phyloP scores from a whole-genome alignment of 2,329 filamentous ascomycete species.

The Ceratocystis lukuohia region DNA sequence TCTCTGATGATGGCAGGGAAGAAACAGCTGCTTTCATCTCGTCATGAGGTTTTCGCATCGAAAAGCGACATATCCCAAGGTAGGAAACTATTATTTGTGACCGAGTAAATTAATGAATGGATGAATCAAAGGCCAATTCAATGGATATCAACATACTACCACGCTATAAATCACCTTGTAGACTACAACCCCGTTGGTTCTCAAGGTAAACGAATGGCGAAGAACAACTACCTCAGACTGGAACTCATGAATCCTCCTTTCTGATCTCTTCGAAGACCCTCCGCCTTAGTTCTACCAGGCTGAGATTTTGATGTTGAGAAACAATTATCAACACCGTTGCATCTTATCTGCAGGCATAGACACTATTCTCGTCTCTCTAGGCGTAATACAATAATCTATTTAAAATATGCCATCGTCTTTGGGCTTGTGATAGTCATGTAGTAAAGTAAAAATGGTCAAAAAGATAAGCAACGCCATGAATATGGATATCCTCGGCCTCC shows the following conservation, averaged over 20 bases:
- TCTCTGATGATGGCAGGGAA: neutral
- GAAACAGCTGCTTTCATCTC: neutral
- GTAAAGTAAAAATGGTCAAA: slow-evolving; percentile 11
- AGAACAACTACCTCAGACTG: slow-evolving; percentile 47
- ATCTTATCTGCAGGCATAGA: neutral
- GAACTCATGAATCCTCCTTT: slow-evolving; percentile 37
- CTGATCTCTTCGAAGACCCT: slow-evolving; percentile 69
- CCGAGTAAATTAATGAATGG: neutral
- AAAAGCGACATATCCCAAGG: too few species aligned
- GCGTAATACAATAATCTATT: slow-evolving; percentile 8
- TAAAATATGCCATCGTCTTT: slow-evolving; percentile 6
- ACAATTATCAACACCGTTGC: slow-evolving; percentile 34
- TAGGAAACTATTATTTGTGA: neutral
- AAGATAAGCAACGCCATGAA: slow-evolving; percentile 2
- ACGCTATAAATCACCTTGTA: slow-evolving; percentile 20
- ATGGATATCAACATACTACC: neutral
- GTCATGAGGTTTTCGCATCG: too few species aligned
- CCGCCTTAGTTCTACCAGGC: slow-evolving; percentile 47
- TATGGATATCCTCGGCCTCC: neutral
- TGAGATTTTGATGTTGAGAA: slow-evolving; percentile 76
- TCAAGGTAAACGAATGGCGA: slow-evolving; percentile 90
- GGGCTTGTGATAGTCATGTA: neutral
- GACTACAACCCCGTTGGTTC: slow-evolving; percentile 45
- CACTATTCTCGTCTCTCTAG: neutral
- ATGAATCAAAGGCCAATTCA: neutral